Evolutionary conservation across 805 yeast species (phyloP), one percentile per base, ranked within the genome.

Genomic region (Wickerhamomyces strasburgensis): DNA sequence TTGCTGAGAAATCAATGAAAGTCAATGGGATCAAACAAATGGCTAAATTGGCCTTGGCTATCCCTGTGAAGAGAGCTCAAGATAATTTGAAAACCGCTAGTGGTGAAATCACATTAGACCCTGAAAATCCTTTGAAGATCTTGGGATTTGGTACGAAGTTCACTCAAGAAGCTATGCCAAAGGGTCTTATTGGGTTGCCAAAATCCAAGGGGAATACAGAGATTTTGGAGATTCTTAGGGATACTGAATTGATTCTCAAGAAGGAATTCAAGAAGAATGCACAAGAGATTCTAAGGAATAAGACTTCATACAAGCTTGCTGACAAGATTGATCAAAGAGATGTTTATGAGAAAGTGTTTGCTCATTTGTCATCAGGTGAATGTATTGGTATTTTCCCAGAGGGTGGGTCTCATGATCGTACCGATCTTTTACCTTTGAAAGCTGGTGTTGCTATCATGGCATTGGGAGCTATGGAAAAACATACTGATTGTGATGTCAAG

Each of bases 391-490:
- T 93, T 31, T 93, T 88, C 65, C 97, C 98, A 7, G 98, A 93
- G 66, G 98, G 98, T 41, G 98, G 98, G 1, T 87, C 96, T 10
- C 98, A 90, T 54, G 98, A 90, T 59, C 72, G 98, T 48, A 80
- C 98, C 0, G 94, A 87, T 45, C 62, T 90, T 48, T 69, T 90
- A 34, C 98, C 98, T 0, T 67, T 90, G 48, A 90, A 93, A 57
- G 96, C 98, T 1, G 98, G 98, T 44, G 97, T 93, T 7, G 96
- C 96, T 3, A 84, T 90, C 39, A 93, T 90, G 98, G 98, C 98
- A 0, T 68, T 93, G 21, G 98, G 98, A 7, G 93, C 98, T 8
- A 75, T 89, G 78, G 84, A 79, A 17, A 70, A 76, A 42, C 74
- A 84, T 49, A 87, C 93, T 0, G 72, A 74, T 31, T 78, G 84